These are phyloP conservation scores for Boletellus emodensis DNA, from an alignment of 768 basidiomycete species.

Conservation along the genomic window DNA sequence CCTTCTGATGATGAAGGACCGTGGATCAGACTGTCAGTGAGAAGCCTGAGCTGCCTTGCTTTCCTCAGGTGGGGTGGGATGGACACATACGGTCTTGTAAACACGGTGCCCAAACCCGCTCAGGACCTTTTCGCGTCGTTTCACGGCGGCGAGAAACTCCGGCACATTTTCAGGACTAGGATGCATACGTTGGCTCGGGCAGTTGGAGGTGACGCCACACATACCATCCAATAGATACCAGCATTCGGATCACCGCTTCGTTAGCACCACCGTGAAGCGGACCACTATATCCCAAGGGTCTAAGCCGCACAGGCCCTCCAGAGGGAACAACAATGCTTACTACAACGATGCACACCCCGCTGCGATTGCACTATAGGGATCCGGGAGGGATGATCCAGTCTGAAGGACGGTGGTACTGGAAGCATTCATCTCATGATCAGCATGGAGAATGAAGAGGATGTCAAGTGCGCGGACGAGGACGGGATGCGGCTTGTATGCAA, in stretches of 20 bases:
- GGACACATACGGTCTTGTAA: slow-evolving; percentile 61
- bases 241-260: slow-evolving; percentile 93
- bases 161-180: slow-evolving; percentile 78
- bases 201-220: slow-evolving; percentile 17
- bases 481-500: slow-evolving; percentile 68
- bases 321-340: slow-evolving; percentile 40
- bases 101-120: slow-evolving; percentile 88
- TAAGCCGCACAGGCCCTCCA: neutral
- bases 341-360: slow-evolving; percentile 88
- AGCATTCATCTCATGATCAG: slow-evolving; percentile 90
- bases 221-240: slow-evolving; percentile 80
- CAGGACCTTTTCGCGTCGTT: slow-evolving; percentile 81
- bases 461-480: slow-evolving; percentile 86
- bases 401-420: slow-evolving; percentile 84
- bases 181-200: neutral
- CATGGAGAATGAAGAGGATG: slow-evolving; percentile 81
- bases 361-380: slow-evolving; percentile 86
- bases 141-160: slow-evolving; percentile 81
- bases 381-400: slow-evolving; percentile 83
- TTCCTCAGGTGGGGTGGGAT: neutral
- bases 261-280: slow-evolving; percentile 71
- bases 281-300: slow-evolving; percentile 7
- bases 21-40: slow-evolving; percentile 69
- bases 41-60: neutral
- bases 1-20: slow-evolving; percentile 86